Evolutionary conservation across 225 moss, liverwort and hornwort genomes (phyloP), one percentile per base, ranked within the genome.

Genomic region (Anthoceros angustus): DNA sequence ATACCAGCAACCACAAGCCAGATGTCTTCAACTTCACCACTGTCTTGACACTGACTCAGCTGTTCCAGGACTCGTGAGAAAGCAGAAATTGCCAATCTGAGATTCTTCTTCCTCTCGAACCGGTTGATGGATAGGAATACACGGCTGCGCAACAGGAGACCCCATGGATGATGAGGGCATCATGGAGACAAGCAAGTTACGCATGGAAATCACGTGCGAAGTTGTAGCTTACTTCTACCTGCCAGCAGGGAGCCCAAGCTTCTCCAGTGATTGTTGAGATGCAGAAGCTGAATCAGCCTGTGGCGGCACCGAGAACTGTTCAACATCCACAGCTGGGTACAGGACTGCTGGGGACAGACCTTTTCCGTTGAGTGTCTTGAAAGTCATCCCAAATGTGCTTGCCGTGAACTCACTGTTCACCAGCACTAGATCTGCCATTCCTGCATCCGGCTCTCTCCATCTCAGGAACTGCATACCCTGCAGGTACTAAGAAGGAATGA

Each of bases 51-150:
- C 41, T 72, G 75, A 49, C 71, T 74, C 46, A 76, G 81, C 60
- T 82, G 82, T 67, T 78, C 82, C 64, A 83, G 60, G 11, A 92
- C 75, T 4, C 69, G 66, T 42, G 92, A 82, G 77, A 92, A 92
- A 50, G 95, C 92, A 70, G 81, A 83, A 76, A 98, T 87, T 65
- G 92, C 95, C 60, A 92, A 79, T 38, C 65, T 79, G 55, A 92
- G 77, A 67, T 98, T 98, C 81, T 98, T 98, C 77, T 98, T 89
- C 68, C 74, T 85, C 70, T 98, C 95, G 69, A 98, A 98, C 64
- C 95, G 84, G 72, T 98, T 98, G 10, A 98, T 83, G 26, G 92
- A 98, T 65, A 98, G 78, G 73, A 95, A 91, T 16, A 77, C 43
- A 24, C 71, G 76, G 77, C 91, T 91, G 83, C 49, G 14, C 55